Evolutionary conservation across 345 rosid species (phyloP).

Genomic region (Limnanthes douglasii): DNA sequence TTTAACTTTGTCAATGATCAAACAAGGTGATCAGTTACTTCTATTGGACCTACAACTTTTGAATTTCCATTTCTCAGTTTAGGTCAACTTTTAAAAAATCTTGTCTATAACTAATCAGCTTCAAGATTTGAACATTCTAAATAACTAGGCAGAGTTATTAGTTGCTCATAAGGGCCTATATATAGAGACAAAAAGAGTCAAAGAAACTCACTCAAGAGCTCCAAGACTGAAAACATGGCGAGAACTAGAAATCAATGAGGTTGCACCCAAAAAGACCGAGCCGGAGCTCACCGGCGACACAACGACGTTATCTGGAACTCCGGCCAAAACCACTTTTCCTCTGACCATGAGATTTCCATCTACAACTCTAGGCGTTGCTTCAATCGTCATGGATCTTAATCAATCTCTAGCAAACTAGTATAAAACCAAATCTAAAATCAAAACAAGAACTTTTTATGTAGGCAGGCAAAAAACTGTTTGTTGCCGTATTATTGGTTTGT

Average conservation of each 20-base stretch:
- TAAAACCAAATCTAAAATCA: no score
- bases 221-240: slow-evolving; percentile 58
- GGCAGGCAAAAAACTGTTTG: no score
- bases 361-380: slow-evolving; percentile 12
- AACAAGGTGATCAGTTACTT: not conserved
- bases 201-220: slow-evolving; percentile 26
- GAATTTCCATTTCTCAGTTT: no score
- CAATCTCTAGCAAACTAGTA: no score
- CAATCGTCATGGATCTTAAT: slow-evolving; percentile 21
- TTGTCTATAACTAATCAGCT: not conserved
- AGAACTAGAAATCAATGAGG: slow-evolving; percentile 19
- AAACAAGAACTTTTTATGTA: no score
- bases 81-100: no score
- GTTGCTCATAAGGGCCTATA: not conserved
- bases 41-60: not conserved
- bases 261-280: slow-evolving; percentile 37
- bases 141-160: not conserved
- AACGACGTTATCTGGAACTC: slow-evolving; percentile 22
- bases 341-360: slow-evolving; percentile 28
- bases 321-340: slow-evolving; percentile 18
- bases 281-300: slow-evolving; percentile 18
- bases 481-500: no score
- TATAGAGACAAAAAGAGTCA: not conserved
- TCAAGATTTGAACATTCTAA: not conserved
- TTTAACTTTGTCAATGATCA: no score